These are phyloP conservation scores for Phytophthora macrochlamydospora DNA, from an alignment of 352 stramenopile genomes.

Conservation along the genomic window DNA sequence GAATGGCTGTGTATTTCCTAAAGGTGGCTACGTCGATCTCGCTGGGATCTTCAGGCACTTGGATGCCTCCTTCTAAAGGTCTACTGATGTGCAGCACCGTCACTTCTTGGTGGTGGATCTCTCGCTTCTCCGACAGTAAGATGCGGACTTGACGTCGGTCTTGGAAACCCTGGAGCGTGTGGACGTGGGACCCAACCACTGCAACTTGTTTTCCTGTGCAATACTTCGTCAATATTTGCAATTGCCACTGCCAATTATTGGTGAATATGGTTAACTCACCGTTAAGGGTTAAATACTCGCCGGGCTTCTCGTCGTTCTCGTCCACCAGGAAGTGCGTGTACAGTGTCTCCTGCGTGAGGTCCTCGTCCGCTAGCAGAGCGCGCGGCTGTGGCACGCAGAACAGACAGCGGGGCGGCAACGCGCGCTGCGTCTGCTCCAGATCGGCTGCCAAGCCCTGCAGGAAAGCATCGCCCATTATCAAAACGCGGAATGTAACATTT, in stretches of 20 bases:
- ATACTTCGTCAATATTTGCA: conserved; percentile 18
- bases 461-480: too few relatives aligned
- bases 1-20: conserved; percentile 74
- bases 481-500: too few relatives aligned
- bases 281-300: conserved; percentile 45
- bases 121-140: conserved; percentile 66
- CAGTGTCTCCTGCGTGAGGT: too few relatives aligned
- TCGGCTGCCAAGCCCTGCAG: too few relatives aligned
- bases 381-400: too few relatives aligned
- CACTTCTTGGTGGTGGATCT: conserved; percentile 56
- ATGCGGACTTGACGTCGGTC: conserved; percentile 70
- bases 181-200: conserved; percentile 63
- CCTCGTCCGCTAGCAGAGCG: too few relatives aligned
- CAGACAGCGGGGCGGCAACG: too few relatives aligned
- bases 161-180: conserved; percentile 53
- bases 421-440: too few relatives aligned
- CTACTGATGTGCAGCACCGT: conserved; percentile 75
- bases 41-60: conserved; percentile 70
- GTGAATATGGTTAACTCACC: conserved; percentile 22
- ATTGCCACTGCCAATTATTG: not conserved
- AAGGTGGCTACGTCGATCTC: conserved; percentile 81
- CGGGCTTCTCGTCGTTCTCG: too few relatives aligned
- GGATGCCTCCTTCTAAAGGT: conserved; percentile 66
- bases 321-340: too few relatives aligned
- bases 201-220: conserved; percentile 52